These are phyloP conservation scores for Coniochaeta ligniaria DNA, from an alignment of 2,329 filamentous ascomycete genomes.

Conservation along the genomic window DNA sequence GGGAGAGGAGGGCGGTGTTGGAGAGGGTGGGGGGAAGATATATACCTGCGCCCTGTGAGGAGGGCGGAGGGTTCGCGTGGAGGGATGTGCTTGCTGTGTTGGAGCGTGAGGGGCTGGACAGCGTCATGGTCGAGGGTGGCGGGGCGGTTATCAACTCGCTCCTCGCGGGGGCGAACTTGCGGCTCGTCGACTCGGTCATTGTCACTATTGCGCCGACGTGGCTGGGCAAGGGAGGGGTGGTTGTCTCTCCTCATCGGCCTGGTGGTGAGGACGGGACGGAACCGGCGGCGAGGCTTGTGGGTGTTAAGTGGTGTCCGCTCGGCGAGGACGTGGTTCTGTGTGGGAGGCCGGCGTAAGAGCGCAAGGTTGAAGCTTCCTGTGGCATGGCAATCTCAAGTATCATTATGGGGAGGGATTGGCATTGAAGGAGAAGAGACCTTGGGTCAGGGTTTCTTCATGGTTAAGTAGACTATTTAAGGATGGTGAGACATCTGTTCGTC, in stretches of 20 bases:
- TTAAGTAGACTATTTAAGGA: neutral
- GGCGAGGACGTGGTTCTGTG: slow-evolving; percentile 81
- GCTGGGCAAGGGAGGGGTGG: slow-evolving; percentile 76
- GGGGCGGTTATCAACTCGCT: slow-evolving; percentile 75
- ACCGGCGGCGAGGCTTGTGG: slow-evolving; percentile 56
- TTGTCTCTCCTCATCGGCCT: slow-evolving; percentile 57
- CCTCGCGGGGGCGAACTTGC: slow-evolving; percentile 52
- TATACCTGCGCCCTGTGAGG: slow-evolving; percentile 25
- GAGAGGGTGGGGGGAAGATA: slow-evolving; percentile 45
- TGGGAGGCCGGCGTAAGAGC: slow-evolving; percentile 35
- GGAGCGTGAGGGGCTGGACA: slow-evolving; percentile 53
- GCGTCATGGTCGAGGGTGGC: slow-evolving; percentile 90
- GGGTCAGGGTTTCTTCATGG: neutral
- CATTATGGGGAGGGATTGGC: too few species aligned
- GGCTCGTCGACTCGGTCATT: slow-evolving; percentile 66
- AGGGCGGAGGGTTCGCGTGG: slow-evolving; percentile 50
- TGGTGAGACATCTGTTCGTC: neutral
- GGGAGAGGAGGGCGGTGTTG: slow-evolving; percentile 33
- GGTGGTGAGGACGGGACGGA: slow-evolving; percentile 40
- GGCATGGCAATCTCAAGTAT: too few species aligned
- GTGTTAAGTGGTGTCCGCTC: slow-evolving; percentile 68
- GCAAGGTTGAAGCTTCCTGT: neutral
- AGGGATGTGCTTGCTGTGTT: slow-evolving; percentile 53
- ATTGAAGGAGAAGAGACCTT: neutral
- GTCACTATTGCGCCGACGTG: slow-evolving; percentile 86